Evolutionary conservation across 2,329 filamentous ascomycete genomes (phyloP).

Genomic region (Epichloe amarillans): DNA sequence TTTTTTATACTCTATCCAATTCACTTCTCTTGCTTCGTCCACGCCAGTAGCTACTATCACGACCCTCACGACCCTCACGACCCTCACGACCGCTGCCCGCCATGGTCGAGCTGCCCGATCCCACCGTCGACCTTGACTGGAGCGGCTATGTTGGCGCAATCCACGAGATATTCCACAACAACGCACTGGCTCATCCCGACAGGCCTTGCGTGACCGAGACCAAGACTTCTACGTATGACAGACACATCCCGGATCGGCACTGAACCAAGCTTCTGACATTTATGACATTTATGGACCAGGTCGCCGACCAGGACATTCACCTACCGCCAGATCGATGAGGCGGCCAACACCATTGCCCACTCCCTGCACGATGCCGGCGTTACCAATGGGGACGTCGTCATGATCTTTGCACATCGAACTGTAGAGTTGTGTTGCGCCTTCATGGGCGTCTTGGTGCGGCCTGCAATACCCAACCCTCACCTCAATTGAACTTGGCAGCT

Average conservation of each 20-base stretch:
- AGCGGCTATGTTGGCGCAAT: constrained; percentile 49
- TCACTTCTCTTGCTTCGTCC: too few species aligned
- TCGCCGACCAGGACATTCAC: constrained; percentile 54
- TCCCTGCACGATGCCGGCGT: constrained; percentile 63
- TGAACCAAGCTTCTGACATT: not conserved
- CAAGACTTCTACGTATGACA: constrained; percentile 7
- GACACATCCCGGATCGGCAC: constrained; percentile 13
- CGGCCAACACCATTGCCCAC: constrained; percentile 67
- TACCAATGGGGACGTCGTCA: constrained; percentile 73
- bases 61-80: too few species aligned
- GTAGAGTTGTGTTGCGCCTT: constrained; percentile 55
- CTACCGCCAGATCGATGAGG: constrained; percentile 77
- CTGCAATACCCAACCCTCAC: not conserved
- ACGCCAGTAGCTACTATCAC: too few species aligned
- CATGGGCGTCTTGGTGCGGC: constrained; percentile 51
- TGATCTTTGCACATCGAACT: constrained; percentile 74
- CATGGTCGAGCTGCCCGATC: constrained; percentile 38
- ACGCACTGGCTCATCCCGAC: constrained; percentile 57
- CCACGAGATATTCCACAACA: constrained; percentile 53
- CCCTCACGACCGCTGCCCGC: not conserved
- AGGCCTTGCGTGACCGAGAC: constrained; percentile 37
- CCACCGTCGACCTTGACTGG: constrained; percentile 55
- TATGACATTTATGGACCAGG: too few species aligned
- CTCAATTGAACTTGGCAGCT: not conserved
- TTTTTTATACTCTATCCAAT: too few species aligned